Percentiles rank a stretch among this genome's conserved stretches.
Evolutionary conservation across 108 stramenopile species (phyloP).

Genomic region (Poteriospumella lacustris): DNA sequence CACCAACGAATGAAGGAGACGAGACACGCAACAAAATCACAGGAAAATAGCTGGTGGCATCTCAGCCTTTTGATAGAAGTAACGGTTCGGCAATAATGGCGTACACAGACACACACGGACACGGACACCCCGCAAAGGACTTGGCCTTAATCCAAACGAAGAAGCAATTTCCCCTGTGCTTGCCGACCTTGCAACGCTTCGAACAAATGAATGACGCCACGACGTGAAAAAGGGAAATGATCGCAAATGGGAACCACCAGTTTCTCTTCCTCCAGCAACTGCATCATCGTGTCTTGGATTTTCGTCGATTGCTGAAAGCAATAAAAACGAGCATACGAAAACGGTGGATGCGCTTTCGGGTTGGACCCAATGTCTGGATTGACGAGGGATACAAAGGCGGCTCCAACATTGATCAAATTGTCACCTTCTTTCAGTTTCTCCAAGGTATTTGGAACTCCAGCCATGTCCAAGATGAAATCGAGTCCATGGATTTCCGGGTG

Average conservation of each 20-base stretch:
- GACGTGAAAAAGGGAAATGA: not conserved
- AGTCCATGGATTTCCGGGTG: not conserved
- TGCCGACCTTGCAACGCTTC: not conserved
- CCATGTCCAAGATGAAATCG: slow-evolving; percentile 12
- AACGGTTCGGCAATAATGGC: no score
- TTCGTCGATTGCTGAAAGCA: not conserved
- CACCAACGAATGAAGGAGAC: no score
- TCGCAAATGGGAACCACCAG: not conserved
- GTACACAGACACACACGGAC: no score
- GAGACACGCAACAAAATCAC: no score
- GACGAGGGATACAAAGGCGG: not conserved
- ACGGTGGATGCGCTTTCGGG: not conserved
- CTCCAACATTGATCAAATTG: not conserved
- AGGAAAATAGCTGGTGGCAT: no score
- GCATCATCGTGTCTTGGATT: not conserved
- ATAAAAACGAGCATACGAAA: not conserved
- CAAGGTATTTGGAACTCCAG: not conserved
- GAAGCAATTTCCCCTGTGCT: not conserved
- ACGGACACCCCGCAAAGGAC: no score
- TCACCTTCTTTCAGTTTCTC: not conserved
- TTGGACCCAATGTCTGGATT: not conserved
- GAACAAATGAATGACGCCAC: not conserved
- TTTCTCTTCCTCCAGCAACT: not conserved
- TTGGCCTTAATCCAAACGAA: no score
- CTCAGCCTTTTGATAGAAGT: no score